Percentiles rank a stretch among this genome's conserved stretches.
Evolutionary conservation across 1,139 yeast genomes (phyloP).

Genomic region (Meyerozyma sp.): DNA sequence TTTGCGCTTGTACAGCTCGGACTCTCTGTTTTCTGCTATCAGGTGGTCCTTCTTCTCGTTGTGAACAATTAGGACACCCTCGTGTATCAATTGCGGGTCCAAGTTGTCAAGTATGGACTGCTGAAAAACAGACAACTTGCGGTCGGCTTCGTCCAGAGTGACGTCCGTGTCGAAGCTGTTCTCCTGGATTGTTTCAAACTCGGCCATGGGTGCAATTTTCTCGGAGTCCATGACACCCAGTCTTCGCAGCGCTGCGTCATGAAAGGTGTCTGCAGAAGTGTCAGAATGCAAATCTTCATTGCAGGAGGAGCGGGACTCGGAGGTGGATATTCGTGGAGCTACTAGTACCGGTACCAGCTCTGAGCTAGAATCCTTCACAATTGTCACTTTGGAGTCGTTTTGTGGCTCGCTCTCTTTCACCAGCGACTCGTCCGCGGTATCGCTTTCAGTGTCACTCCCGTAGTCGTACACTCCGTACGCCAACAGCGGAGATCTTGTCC

Average conservation of each 20-base stretch:
- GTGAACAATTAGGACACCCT: slow-evolving; percentile 16
- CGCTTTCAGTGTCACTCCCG: neutral
- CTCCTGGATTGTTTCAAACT: neutral
- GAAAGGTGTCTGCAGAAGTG: neutral
- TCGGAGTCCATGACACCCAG: neutral
- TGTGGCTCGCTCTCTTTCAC: neutral
- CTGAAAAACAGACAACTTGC: slow-evolving; percentile 18
- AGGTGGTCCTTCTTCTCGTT: slow-evolving; percentile 7
- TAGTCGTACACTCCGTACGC: neutral
- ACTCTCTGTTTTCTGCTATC: slow-evolving; percentile 6
- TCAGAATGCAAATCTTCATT: neutral
- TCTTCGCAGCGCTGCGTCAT: neutral
- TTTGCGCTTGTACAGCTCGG: slow-evolving; percentile 9
- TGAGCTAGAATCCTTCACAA: too few relatives aligned
- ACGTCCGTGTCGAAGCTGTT: neutral
- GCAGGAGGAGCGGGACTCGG: neutral
- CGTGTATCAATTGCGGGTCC: slow-evolving; percentile 19
- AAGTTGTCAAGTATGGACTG: slow-evolving; percentile 32
- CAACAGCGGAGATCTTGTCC: neutral
- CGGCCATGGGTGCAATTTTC: neutral
- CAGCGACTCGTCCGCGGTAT: neutral
- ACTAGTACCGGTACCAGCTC: too few relatives aligned
- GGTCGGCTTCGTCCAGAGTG: neutral
- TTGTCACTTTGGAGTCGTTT: neutral
- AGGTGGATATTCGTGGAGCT: neutral